Evolutionary conservation across 2,329 filamentous ascomycete species (phyloP).

Genomic region (Pleoardoris graminearum): DNA sequence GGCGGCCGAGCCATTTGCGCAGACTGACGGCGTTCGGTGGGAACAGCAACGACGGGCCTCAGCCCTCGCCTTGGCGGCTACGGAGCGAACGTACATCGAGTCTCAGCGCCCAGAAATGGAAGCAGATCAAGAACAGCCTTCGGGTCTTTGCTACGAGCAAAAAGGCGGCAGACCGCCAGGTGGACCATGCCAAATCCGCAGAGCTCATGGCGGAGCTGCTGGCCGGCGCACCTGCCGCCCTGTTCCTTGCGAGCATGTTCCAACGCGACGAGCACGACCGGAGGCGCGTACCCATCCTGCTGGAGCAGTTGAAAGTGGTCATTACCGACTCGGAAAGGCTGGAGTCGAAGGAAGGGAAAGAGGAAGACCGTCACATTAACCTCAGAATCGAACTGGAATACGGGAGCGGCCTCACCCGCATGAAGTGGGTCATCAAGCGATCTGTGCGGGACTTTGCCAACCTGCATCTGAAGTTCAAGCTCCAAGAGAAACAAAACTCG

Average conservation of each 20-base stretch:
- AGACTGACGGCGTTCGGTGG: slow-evolving; percentile 52
- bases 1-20: slow-evolving; percentile 50
- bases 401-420: slow-evolving; percentile 89
- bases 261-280: slow-evolving; percentile 96
- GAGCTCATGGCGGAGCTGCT: slow-evolving; percentile 94
- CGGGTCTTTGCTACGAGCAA: slow-evolving; percentile 76
- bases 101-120: slow-evolving; percentile 77
- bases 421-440: slow-evolving; percentile 93
- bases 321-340: slow-evolving; percentile 73
- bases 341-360: slow-evolving; percentile 34
- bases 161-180: slow-evolving; percentile 79
- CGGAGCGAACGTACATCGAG: slow-evolving; percentile 53
- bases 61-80: slow-evolving; percentile 49
- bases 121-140: slow-evolving; percentile 86
- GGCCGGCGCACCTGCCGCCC: slow-evolving; percentile 86
- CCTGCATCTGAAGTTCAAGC: slow-evolving; percentile 89
- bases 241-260: slow-evolving; percentile 97
- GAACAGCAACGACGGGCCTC: slow-evolving; percentile 42
- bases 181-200: slow-evolving; percentile 93
- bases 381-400: slow-evolving; percentile 96
- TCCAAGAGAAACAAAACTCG: slow-evolving; percentile 81
- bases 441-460: slow-evolving; percentile 90
- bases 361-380: slow-evolving; percentile 70
- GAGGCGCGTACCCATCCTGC: slow-evolving; percentile 88
- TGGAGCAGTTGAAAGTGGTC: slow-evolving; percentile 90